Percentiles rank a stretch among this genome's conserved stretches.
Conservation (phyloP, 192 early-diverging fungal species). For the Neocallimastix lanati region DNA sequence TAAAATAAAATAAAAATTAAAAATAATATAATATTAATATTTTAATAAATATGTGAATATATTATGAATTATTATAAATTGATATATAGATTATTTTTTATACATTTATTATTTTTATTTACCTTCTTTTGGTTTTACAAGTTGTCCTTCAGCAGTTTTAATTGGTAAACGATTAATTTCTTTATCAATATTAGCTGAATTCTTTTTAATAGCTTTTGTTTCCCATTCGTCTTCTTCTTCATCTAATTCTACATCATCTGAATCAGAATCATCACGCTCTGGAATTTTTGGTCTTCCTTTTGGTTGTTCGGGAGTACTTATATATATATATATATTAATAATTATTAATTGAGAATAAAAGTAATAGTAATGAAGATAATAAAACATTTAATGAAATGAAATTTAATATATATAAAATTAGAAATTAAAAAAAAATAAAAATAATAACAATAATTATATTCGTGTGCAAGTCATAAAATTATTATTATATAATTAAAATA, state of each 20-base stretch:
- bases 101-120: conserved; percentile 1
- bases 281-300: not conserved
- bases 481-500: too few species aligned
- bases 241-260: conserved; percentile 1
- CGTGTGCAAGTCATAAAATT: too few species aligned
- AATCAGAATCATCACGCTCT: conserved; percentile 1
- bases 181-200: conserved; percentile 7
- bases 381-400: too few species aligned
- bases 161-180: conserved; percentile 44
- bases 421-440: too few species aligned
- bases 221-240: conserved; percentile 6
- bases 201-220: conserved; percentile 4
- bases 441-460: too few species aligned
- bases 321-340: too few species aligned
- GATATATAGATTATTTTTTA: not conserved
- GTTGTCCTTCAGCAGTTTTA: conserved; percentile 39
- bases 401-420: too few species aligned
- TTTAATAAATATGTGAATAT: too few species aligned
- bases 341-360: too few species aligned
- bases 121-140: conserved; percentile 19
- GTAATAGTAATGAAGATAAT: not conserved
- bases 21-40: too few species aligned
- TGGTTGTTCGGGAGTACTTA: not conserved
- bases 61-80: too few species aligned
- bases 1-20: too few species aligned